Evolutionary conservation across 352 stramenopile species (phyloP), one percentile per base, ranked within the genome.

Genomic region (Phytopythium aichiense): DNA sequence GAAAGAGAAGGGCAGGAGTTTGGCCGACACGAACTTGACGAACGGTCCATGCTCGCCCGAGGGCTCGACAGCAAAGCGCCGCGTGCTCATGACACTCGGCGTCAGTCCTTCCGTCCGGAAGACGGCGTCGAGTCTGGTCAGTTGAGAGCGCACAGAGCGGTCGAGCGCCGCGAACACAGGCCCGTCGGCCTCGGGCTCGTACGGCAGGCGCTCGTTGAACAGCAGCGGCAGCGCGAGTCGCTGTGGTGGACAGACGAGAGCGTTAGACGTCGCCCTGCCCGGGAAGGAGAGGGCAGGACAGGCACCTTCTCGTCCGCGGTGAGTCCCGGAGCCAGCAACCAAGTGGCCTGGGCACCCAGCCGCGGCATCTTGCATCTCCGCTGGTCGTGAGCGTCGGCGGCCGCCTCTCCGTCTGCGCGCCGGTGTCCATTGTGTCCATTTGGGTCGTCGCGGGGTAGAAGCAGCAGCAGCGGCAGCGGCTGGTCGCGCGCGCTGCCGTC

Each of bases 11-110:
- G 67, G 71, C 25, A 60, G 52, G 1, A 73, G 50, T 45, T 75
- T 75, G 2, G 71, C 60, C 5, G 60, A 71, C 40, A 66, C 56
- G 60, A 75, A 78, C 22, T 63, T 69, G 48, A 78, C 56, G n/a
- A 71, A 75, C 20, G 71, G 61, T n/a, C 71, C 65, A n/a, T 69
- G 56, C 18, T 65, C 45, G 7, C 49, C 57, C 7, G 56, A 56
- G 2, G 61, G 67, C 28, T 75, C 65, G 20, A 78, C 71, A 3
- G 28, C 49, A 12, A 59, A 63, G 28, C 68, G 61, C 23, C 50
- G 45, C 4, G 61, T 54, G 51, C 73, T 61, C 20, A 48, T 66
- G 51, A 61, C 61, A 35, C 16, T 60, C 11, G 68, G 58, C 12
- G 58, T 38, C 12, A 78, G 65, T 25, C 68, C 71, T 6, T 69